phyloP scores from a whole-genome alignment of 352 stramenopile genomes.

The Phytophthora chlamydospora region DNA sequence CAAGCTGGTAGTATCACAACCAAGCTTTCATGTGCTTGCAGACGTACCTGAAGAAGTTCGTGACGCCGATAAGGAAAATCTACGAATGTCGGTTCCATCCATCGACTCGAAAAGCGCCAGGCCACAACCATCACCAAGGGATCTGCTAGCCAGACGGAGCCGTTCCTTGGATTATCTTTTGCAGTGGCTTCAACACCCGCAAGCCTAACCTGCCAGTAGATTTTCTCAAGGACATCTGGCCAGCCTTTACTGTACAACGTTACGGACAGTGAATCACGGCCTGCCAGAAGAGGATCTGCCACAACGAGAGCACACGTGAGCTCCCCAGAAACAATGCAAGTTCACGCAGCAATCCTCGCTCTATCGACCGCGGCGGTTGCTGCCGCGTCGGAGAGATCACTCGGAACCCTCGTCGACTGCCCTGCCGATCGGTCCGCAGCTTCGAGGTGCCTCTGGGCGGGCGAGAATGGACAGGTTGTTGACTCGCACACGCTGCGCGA shows the following conservation, averaged over 20 bases:
- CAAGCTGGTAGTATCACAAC: not conserved
- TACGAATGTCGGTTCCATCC: too few species aligned
- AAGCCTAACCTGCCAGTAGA: not conserved
- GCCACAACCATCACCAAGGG: not conserved
- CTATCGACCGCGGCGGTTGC: slow-evolving; percentile 4
- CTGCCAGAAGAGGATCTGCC: slow-evolving; percentile 15
- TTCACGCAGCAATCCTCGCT: slow-evolving; percentile 15
- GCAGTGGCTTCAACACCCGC: slow-evolving; percentile 7
- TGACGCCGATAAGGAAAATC: too few species aligned
- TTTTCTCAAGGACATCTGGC: slow-evolving; percentile 24
- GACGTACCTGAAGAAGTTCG: too few species aligned
- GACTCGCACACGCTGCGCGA: slow-evolving; percentile 48
- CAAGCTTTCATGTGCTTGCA: not conserved
- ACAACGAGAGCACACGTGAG: not conserved
- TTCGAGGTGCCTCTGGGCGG: slow-evolving; percentile 61
- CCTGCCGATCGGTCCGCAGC: slow-evolving; percentile 26
- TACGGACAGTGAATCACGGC: slow-evolving; percentile 8
- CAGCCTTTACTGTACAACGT: slow-evolving; percentile 34
- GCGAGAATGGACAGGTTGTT: slow-evolving; percentile 49
- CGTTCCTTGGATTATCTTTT: too few species aligned
- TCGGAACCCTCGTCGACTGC: slow-evolving; percentile 65
- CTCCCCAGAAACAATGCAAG: slow-evolving; percentile 6
- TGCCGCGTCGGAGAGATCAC: slow-evolving; percentile 28
- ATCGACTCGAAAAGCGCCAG: too few species aligned
- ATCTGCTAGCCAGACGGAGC: not conserved